Evolutionary conservation across 129 eudicot genomes (phyloP).

Genomic region (sunflower (Helianthus annuus)): DNA sequence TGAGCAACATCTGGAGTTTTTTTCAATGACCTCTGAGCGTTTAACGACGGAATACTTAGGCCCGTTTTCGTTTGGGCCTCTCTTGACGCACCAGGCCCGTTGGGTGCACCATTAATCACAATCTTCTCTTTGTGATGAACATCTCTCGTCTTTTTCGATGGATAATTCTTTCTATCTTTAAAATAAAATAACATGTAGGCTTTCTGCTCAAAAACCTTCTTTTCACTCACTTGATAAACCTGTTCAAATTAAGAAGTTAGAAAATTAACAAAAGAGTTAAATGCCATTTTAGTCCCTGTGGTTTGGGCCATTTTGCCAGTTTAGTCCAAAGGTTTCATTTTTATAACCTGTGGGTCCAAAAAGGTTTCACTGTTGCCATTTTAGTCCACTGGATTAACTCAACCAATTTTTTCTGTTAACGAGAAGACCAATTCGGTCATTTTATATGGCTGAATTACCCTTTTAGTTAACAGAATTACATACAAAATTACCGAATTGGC

Average conservation of each 20-base stretch:
- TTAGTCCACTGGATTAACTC: too few species aligned
- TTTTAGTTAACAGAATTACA: too few species aligned
- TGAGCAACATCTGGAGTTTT: slow-evolving; percentile 42
- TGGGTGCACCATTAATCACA: slow-evolving; percentile 24
- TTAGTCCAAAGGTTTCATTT: too few species aligned
- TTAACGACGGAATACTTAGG: neutral
- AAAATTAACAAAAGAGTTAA: neutral
- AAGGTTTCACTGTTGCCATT: too few species aligned
- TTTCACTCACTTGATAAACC: slow-evolving; percentile 89
- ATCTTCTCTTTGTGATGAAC: slow-evolving; percentile 55
- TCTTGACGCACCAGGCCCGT: slow-evolving; percentile 7
- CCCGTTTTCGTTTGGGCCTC: slow-evolving; percentile 1
- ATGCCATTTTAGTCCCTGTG: too few species aligned
- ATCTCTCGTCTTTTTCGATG: slow-evolving; percentile 46
- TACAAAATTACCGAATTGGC: too few species aligned
- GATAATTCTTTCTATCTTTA: slow-evolving; percentile 47
- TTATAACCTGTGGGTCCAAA: too few species aligned
- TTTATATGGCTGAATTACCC: too few species aligned
- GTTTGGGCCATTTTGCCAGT: too few species aligned
- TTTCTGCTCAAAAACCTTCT: slow-evolving; percentile 81
- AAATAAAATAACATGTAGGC: slow-evolving; percentile 92
- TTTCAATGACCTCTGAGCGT: slow-evolving; percentile 39
- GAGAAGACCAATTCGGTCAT: too few species aligned
- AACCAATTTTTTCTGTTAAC: too few species aligned
- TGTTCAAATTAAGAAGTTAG: slow-evolving; percentile 24